Base-by-base conservation (phyloP, 352 stramenopile species). In the Discostella stelligera region DNA sequence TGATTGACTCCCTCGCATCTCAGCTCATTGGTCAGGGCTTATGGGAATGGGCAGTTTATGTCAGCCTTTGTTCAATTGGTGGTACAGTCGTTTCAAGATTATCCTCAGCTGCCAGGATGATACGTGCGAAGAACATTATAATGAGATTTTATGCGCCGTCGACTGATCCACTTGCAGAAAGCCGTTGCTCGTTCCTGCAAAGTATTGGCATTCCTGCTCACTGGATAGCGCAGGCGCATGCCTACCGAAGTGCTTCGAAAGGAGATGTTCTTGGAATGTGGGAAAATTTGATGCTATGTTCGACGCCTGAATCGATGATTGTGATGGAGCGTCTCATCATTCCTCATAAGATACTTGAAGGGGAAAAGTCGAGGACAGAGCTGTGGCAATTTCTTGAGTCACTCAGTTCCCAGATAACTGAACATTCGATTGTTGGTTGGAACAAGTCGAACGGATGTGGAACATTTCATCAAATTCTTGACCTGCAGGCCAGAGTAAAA, bases 11-110 rank as follows among this genome's bases (percentile, higher is more conserved):
- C 49, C 83, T 88, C 64, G 71, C 73, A 39, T 76, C 77, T n/a
- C 88, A 93, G 73, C 80, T 93, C 3, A 64, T 89, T 52, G 56
- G 49, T 21, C 54, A 69, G 37, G 80, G 83, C 21, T 70, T 70
- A 2, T 93, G 88, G 88, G 78, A 90, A 77, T 92, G 86, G 86
- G 88, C 84, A 53, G 84, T 91, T 6, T 91, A 92, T 59, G 77
- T 83, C 53, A 84, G 60, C 30, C 61, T 93, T 27, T 93, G 78
- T 60, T 62, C 67, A 6, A 66, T 88, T 18, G 66, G 68, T 21
- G 70, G 55, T 64, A 25, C 27, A 10, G 11, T 20, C 13, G 10
- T 71, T 16, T 70, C 67, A 37, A 16, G 64, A 54, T 82, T 56
- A 32, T 23, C 70, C 48, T 58, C 76, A 32, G 46, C 62, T 77